Evolutionary conservation across 139 green algal species (phyloP), one percentile per base, ranked within the genome.

Genomic region (Asterochloris erici): DNA sequence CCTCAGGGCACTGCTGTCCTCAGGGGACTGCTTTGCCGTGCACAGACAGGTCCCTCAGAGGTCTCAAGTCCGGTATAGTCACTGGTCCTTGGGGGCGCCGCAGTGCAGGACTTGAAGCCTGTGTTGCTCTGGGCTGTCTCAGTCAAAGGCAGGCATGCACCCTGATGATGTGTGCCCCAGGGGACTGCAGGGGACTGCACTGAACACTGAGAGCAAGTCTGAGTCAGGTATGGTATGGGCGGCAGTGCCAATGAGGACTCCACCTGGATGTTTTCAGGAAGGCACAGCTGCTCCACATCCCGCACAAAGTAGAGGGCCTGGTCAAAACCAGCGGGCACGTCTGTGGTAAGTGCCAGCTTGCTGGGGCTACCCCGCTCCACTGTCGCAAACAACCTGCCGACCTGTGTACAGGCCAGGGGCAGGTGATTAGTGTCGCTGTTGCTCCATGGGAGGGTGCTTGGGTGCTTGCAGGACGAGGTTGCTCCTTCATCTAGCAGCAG

Each of bases 301-400:
- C 91, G 86, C 63, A 93, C 84, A 79, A 94, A 94, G 85, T 89
- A 93, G 28, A 91, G 77, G 27, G 91, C 79, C 84, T 90, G 86
- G 68, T 86, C 71, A 77, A 88, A 88, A 9, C 79, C 63, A 23
- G 68, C 77, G 23, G 85, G 89, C 29, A 87, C 70, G n/a, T 87
- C 81, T n/a, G 85, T 73, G 29, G 77, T 82, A 4, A 92, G 78
- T 17, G 29, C 60, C 17, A 92, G 28, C 28, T 88, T 82, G 28
- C 38, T 26, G 14, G 82, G 28, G 17, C 19, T 29, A 14, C 27
- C n/a, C n/a, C 63, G 77, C 1, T 88, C 83, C 61, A 90, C 75
- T 15, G 87, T 61, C 0, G 86, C 90, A 82, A 93, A 89, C 73
- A 93, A 81, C 21, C 86, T 82, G 6, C 79, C 85, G 61, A 84